These are phyloP conservation scores for Austroboletus festivus DNA, from an alignment of 768 basidiomycete genomes.

Conservation along the genomic window DNA sequence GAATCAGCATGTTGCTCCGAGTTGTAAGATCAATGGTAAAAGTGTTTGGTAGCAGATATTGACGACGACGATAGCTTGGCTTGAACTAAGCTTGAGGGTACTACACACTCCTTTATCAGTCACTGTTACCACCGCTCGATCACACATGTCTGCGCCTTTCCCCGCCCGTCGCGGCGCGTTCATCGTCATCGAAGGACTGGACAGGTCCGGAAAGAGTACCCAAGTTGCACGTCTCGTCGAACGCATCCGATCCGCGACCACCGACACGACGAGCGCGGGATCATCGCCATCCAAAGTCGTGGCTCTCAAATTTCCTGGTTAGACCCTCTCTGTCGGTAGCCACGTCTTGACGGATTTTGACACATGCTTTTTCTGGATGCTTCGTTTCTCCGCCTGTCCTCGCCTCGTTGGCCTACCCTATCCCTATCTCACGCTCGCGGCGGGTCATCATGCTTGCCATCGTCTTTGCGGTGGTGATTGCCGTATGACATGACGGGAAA, in stretches of 20 bases:
- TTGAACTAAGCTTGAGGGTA: too few species aligned
- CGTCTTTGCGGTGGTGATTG: not conserved
- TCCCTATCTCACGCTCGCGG: not conserved
- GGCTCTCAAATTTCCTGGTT: conserved; percentile 89
- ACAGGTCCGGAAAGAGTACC: conserved; percentile 91
- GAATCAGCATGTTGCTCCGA: too few species aligned
- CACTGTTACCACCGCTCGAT: too few species aligned
- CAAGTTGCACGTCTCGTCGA: conserved; percentile 65
- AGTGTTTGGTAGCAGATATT: too few species aligned
- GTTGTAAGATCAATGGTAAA: too few species aligned
- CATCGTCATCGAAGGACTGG: conserved; percentile 94
- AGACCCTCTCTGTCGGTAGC: conserved; percentile 13
- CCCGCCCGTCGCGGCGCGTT: conserved; percentile 60
- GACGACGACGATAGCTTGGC: too few species aligned
- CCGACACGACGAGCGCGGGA: not conserved
- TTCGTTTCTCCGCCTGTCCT: not conserved
- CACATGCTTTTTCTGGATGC: not conserved
- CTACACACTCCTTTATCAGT: too few species aligned
- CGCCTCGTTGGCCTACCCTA: not conserved
- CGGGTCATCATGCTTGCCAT: too few species aligned
- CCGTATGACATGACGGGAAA: not conserved
- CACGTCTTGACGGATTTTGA: not conserved
- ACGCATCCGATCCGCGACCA: conserved; percentile 41
- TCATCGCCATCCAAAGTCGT: conserved; percentile 36
- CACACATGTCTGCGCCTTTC: not conserved